Evolutionary conservation across 2,329 filamentous ascomycete genomes (phyloP).

Genomic region (Lasiodiplodia theobromae): DNA sequence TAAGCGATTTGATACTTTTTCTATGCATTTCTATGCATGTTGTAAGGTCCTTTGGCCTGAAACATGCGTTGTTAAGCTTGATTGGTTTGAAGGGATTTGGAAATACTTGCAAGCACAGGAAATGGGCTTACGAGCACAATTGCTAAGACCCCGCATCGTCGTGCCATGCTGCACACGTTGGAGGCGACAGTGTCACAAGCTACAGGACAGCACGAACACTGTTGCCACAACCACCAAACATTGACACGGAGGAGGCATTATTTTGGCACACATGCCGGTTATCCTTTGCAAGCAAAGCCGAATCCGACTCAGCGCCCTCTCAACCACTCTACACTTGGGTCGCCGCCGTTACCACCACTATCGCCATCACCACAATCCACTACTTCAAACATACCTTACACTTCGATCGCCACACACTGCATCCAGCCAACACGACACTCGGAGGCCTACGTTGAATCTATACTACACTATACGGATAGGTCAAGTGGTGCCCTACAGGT

Average conservation of each 20-base stretch:
- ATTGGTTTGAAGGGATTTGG: too few species aligned
- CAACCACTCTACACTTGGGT: background rate
- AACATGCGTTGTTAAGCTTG: too few species aligned
- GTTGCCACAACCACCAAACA: background rate
- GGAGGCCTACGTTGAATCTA: background rate
- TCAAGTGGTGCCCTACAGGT: background rate
- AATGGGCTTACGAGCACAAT: too few species aligned
- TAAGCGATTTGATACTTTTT: too few species aligned
- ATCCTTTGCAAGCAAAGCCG: background rate
- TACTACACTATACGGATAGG: background rate
- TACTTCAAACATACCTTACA: background rate
- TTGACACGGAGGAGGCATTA: background rate
- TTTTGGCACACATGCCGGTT: background rate
- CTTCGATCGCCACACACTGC: background rate
- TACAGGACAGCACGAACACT: background rate
- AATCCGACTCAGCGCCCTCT: background rate
- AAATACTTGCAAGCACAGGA: too few species aligned
- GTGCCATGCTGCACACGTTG: too few species aligned
- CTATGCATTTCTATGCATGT: too few species aligned
- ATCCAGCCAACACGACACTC: background rate
- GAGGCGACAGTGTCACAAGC: background rate
- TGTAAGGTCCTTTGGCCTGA: too few species aligned
- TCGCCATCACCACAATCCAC: background rate
- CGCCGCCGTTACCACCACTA: background rate
- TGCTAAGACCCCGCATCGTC: too few species aligned